Evolutionary conservation across 2,329 filamentous ascomycete genomes (phyloP).

Genomic region (Diaporthe ilicicola): DNA sequence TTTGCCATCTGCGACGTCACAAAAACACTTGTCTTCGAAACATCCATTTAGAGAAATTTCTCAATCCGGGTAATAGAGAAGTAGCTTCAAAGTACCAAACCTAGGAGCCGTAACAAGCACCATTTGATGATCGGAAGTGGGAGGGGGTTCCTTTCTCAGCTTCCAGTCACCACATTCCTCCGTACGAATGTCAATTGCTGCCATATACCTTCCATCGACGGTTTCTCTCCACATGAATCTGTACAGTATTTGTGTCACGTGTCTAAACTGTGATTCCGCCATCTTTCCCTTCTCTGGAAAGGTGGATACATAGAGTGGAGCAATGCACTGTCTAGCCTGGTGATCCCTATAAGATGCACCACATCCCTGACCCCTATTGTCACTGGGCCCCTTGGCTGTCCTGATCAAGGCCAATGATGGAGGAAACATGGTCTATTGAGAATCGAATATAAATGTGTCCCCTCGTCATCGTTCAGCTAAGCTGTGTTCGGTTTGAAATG

Average conservation of each 20-base stretch:
- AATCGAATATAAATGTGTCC: background rate
- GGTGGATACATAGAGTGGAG: background rate
- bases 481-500: too few relatives aligned
- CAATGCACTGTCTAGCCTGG: background rate
- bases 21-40: too few relatives aligned
- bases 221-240: background rate
- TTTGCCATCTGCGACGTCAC: too few relatives aligned
- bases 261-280: background rate
- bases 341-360: background rate
- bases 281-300: background rate
- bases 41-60: too few relatives aligned
- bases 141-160: background rate
- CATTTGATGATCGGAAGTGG: background rate
- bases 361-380: background rate
- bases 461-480: background rate
- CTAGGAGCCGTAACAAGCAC: background rate
- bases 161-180: background rate
- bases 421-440: background rate
- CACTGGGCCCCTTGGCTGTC: background rate
- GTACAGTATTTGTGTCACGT: background rate
- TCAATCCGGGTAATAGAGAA: too few relatives aligned
- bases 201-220: too few relatives aligned
- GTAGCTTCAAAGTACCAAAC: background rate
- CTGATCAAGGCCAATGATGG: background rate
- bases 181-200: background rate